Evolutionary conservation across 108 stramenopile species (phyloP).

Genomic region (Skeletonema grethae): DNA sequence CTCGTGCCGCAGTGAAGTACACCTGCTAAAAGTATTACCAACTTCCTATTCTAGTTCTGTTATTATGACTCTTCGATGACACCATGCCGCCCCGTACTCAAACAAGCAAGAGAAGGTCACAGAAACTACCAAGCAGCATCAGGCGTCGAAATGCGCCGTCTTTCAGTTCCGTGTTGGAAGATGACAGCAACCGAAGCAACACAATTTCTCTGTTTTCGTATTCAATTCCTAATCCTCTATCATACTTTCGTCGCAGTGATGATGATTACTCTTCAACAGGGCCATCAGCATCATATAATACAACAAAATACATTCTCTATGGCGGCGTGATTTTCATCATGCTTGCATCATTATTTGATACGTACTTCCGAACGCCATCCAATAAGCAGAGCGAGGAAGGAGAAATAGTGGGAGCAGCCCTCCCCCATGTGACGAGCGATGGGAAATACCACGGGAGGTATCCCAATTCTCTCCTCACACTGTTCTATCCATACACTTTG

Average conservation of each 20-base stretch:
- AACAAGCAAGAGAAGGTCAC: background rate
- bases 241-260: constrained; percentile 3
- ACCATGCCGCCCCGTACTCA: background rate
- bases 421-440: constrained; percentile 23
- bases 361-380: background rate
- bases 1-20: too few species aligned
- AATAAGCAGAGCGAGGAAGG: background rate
- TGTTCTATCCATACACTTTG: constrained; percentile 57
- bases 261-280: background rate
- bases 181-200: background rate
- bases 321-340: constrained; percentile 7
- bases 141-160: constrained; percentile 1
- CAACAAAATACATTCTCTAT: constrained; percentile 14
- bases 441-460: constrained; percentile 54
- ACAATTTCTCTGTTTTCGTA: constrained; percentile 1
- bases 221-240: constrained; percentile 10
- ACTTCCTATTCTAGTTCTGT: too few species aligned
- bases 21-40: too few species aligned
- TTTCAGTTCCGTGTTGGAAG: background rate
- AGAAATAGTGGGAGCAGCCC: background rate
- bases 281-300: background rate
- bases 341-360: constrained; percentile 15
- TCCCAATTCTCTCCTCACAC: constrained; percentile 56
- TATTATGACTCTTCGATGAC: background rate
- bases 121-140: background rate